These are phyloP conservation scores for Priceomyces fermenticarens DNA, from an alignment of 805 yeast species.

Conservation along the genomic window DNA sequence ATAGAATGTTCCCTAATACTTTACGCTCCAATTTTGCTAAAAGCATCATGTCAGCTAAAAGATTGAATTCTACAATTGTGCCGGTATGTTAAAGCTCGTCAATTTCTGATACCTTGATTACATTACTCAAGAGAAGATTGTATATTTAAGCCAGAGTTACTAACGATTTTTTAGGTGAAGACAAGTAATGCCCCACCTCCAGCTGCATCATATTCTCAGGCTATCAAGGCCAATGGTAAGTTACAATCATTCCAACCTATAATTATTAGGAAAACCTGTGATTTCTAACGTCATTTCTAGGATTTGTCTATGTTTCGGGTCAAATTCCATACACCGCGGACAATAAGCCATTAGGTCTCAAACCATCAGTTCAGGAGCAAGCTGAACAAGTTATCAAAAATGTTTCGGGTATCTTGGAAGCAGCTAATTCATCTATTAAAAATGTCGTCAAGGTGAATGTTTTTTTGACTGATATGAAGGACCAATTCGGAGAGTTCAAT, in stretches of 20 bases:
- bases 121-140: neutral
- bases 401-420: slow-evolving; percentile 70
- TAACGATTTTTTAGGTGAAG: slow-evolving; percentile 42
- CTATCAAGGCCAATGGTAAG: slow-evolving; percentile 76
- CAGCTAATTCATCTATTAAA: slow-evolving; percentile 79
- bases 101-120: slow-evolving; percentile 7
- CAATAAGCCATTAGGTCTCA: slow-evolving; percentile 73
- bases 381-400: slow-evolving; percentile 73
- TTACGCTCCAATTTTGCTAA: slow-evolving; percentile 16
- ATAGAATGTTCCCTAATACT: slow-evolving; percentile 15
- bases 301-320: slow-evolving; percentile 89
- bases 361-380: slow-evolving; percentile 62
- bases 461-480: slow-evolving; percentile 84
- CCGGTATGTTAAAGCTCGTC: slow-evolving; percentile 25
- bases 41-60: slow-evolving; percentile 21
- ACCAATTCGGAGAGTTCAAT: slow-evolving; percentile 79
- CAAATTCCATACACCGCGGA: slow-evolving; percentile 90
- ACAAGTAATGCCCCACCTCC: slow-evolving; percentile 90
- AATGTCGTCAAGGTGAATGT: slow-evolving; percentile 85
- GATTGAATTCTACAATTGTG: slow-evolving; percentile 25
- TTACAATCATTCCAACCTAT: slow-evolving; percentile 4
- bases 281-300: slow-evolving; percentile 26
- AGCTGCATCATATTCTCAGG: slow-evolving; percentile 96
- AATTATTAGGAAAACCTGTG: neutral
- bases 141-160: slow-evolving; percentile 1